phyloP scores from a whole-genome alignment of 805 yeast genomes.

The Scheffersomyces ergatensis region DNA sequence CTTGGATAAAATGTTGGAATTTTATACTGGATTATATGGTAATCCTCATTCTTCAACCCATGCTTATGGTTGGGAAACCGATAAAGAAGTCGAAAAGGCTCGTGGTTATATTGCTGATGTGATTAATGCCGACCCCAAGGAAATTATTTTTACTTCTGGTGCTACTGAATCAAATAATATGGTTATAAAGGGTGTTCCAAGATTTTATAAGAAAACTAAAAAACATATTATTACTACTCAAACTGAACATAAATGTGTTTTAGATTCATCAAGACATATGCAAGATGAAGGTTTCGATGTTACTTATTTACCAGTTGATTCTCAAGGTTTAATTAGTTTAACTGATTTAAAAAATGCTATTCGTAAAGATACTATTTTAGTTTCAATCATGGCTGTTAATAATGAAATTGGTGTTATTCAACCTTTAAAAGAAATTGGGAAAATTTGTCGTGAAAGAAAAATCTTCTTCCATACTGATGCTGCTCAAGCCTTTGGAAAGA shows the following conservation, averaged over 20 bases:
- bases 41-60: conserved; percentile 98
- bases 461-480: conserved; percentile 97
- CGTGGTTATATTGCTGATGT: conserved; percentile 78
- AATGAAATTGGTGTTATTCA: conserved; percentile 98
- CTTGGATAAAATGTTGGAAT: conserved; percentile 79
- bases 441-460: conserved; percentile 79
- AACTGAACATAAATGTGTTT: conserved; percentile 98
- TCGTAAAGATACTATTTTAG: conserved; percentile 86
- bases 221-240: conserved; percentile 93
- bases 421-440: conserved; percentile 92
- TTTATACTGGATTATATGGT: conserved; percentile 91
- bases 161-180: conserved; percentile 97
- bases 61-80: conserved; percentile 99
- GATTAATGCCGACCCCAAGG: conserved; percentile 93
- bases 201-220: conserved; percentile 87
- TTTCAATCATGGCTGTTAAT: conserved; percentile 95
- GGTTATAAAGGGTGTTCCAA: conserved; percentile 92
- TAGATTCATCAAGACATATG: conserved; percentile 91
- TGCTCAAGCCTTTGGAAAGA: conserved; percentile 96
- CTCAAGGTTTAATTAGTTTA: conserved; percentile 76
- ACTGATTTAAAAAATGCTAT: conserved; percentile 79
- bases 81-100: conserved; percentile 84
- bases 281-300: conserved; percentile 97
- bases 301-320: conserved; percentile 82
- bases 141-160: conserved; percentile 94